phyloP scores from a whole-genome alignment of 1,284 basidiomycete species.

The Tilletia indica region DNA sequence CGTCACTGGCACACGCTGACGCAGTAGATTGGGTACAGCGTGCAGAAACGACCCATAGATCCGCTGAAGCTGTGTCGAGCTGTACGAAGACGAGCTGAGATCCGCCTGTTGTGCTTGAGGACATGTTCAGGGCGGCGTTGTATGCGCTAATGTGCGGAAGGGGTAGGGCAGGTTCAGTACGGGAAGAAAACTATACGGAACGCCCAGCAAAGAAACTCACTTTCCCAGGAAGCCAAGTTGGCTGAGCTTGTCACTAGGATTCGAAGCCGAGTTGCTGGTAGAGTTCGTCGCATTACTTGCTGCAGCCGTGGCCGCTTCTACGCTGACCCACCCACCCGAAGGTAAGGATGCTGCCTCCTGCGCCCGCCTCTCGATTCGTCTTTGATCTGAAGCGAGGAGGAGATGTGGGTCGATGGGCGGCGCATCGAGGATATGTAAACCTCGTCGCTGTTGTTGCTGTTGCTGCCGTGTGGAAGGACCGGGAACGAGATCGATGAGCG shows the following conservation, averaged over 20 bases:
- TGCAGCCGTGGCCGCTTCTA: too few relatives aligned
- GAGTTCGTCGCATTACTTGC: neutral
- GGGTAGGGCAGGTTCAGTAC: neutral
- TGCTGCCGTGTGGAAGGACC: too few relatives aligned
- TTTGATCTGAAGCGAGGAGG: too few relatives aligned
- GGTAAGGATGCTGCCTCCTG: too few relatives aligned
- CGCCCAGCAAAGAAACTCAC: too few relatives aligned
- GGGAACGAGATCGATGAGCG: too few relatives aligned
- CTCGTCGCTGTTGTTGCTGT: too few relatives aligned
- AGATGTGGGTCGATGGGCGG: too few relatives aligned
- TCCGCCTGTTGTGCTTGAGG: conserved; percentile 22
- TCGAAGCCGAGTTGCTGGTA: neutral
- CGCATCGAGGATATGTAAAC: too few relatives aligned
- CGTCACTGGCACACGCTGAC: conserved; percentile 18
- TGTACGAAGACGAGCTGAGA: conserved; percentile 35
- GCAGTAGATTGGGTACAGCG: conserved; percentile 19
- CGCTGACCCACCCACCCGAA: too few relatives aligned
- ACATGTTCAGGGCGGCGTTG: conserved; percentile 31
- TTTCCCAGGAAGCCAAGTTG: conserved; percentile 8
- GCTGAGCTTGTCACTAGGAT: neutral
- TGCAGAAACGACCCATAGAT: conserved; percentile 36
- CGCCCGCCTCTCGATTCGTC: too few relatives aligned
- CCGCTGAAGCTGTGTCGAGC: conserved; percentile 38
- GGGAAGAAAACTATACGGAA: too few relatives aligned
- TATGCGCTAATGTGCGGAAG: conserved; percentile 23